Conservation (phyloP, 2,329 filamentous ascomycete genomes). For the Ophiosphaerella herpotricha region DNA sequence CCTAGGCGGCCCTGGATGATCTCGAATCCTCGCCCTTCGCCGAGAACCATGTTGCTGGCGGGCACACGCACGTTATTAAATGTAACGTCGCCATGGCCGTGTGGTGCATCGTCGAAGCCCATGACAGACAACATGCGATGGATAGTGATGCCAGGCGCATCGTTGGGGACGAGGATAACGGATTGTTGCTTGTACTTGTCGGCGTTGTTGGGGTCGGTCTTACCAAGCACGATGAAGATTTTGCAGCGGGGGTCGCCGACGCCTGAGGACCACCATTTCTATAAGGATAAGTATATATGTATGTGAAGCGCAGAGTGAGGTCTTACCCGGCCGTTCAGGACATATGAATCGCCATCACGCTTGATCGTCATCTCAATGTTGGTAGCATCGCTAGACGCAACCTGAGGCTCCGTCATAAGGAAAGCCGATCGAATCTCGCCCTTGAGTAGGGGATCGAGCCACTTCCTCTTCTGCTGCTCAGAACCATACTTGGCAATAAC, state of each 20-base stretch:
- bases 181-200: slow-evolving; percentile 90
- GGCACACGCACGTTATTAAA: slow-evolving; percentile 93
- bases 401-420: slow-evolving; percentile 89
- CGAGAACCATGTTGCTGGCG: slow-evolving; percentile 80
- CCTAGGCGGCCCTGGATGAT: slow-evolving; percentile 97
- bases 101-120: slow-evolving; percentile 97
- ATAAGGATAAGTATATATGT: slow-evolving; percentile 44
- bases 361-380: slow-evolving; percentile 87
- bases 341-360: slow-evolving; percentile 83
- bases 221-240: slow-evolving; percentile 96
- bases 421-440: slow-evolving; percentile 89
- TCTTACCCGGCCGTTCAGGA: slow-evolving; percentile 81
- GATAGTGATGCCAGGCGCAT: slow-evolving; percentile 84
- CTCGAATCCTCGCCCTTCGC: slow-evolving; percentile 93
- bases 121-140: slow-evolving; percentile 93
- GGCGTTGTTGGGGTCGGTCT: slow-evolving; percentile 75
- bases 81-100: slow-evolving; percentile 90
- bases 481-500: slow-evolving; percentile 90
- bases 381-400: slow-evolving; percentile 87
- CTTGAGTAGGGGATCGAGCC: slow-evolving; percentile 80
- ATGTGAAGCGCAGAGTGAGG: no score
- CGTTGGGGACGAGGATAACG: slow-evolving; percentile 83
- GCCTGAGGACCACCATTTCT: slow-evolving; percentile 99
- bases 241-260: slow-evolving; percentile 90
- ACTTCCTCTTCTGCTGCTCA: slow-evolving; percentile 80